These are phyloP conservation scores for Phytophthora pluvialis DNA, from an alignment of 352 stramenopile species.

Conservation along the genomic window DNA sequence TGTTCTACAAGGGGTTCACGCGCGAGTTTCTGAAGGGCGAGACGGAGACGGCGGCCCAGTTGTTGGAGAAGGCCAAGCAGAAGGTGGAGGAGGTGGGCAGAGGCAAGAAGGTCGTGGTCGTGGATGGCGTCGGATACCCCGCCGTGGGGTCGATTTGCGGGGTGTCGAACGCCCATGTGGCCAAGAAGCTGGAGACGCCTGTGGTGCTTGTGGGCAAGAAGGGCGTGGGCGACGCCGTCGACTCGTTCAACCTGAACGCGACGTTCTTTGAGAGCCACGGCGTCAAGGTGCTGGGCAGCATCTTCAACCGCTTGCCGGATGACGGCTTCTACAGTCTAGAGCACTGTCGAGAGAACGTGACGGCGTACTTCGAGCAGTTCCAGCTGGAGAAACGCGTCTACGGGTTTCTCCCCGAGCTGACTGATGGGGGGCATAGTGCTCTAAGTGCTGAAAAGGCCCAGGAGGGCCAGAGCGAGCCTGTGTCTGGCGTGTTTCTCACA, in stretches of 20 bases:
- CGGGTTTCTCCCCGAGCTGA: conserved; percentile 85
- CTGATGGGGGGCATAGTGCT: conserved; percentile 28
- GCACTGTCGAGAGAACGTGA: conserved; percentile 91
- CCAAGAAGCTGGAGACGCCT: conserved; percentile 65
- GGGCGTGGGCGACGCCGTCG: conserved; percentile 97
- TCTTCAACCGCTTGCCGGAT: conserved; percentile 95
- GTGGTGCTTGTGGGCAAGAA: conserved; percentile 96
- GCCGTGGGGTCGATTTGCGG: conserved; percentile 85
- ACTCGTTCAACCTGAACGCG: conserved; percentile 98
- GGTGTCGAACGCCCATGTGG: conserved; percentile 78
- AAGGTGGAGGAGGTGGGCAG: conserved; percentile 90
- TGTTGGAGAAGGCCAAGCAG: conserved; percentile 84
- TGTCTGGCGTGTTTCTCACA: conserved; percentile 38
- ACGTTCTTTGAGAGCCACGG: conserved; percentile 93
- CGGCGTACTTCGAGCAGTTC: conserved; percentile 91
- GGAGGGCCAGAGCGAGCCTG: conserved; percentile 20
- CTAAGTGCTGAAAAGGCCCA: conserved; percentile 28
- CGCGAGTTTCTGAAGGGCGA: conserved; percentile 94
- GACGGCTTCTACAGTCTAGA: conserved; percentile 96
- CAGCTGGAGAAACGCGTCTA: conserved; percentile 73
- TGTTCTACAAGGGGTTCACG: conserved; percentile 98
- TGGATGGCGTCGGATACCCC: conserved; percentile 98
- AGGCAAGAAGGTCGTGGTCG: conserved; percentile 93
- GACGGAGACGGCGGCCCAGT: conserved; percentile 79
- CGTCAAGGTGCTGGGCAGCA: conserved; percentile 94